Evolutionary conservation across 192 early-diverging fungal genomes (phyloP), one percentile per base, ranked within the genome.

Genomic region (Gryganskiella cystojenkinii): DNA sequence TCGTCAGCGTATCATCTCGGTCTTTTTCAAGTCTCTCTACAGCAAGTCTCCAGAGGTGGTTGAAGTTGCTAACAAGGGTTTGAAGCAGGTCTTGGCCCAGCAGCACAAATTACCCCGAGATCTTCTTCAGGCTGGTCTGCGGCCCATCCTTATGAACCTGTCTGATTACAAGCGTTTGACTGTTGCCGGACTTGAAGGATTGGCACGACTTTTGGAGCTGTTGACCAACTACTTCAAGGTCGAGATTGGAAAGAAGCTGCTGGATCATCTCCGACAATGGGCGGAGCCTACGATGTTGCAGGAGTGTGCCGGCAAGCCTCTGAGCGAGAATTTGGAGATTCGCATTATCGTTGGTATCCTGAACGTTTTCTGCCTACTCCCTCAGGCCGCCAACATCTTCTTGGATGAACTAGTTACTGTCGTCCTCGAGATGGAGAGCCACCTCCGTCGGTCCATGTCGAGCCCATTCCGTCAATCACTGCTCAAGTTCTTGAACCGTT

Each of bases 21-120:
- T 99, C 22, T 99, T 99, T 73, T 99, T 99, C 90, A 99, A 98
- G 82, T 94, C 93, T n/a, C 82, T 99, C 27, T 98, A 99, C 69
- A 91, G 93, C 67, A 98, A 96, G 67, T 91, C 91, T 9, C 90
- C 92, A 6, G 97, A 99, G 74, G 92, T 99, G 9, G 96, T 99
- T 15, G 95, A 97, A 52, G 93, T 91, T 22, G 95, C 97, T 3
- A 93, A 98, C 80, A 89, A 94, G 59, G 98, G 96, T 15, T 72
- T 99, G 49, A 88, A 89, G 46, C 89, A 92, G 64, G 93, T 96
- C 13, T 65, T 96, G 37, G 79, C 83, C 4, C 88, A 91, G 56
- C 92, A 96, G 62, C 91, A 94, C 45, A 97, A 97, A 71, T 79
- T 99, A 11, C 97, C 97, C 4, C 94, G 96, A 57, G 97, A 99